Evolutionary conservation across 176 grass and related monocot genomes (phyloP), one percentile per base, ranked within the genome.

Genomic region (Rhynchospora tenuis): DNA sequence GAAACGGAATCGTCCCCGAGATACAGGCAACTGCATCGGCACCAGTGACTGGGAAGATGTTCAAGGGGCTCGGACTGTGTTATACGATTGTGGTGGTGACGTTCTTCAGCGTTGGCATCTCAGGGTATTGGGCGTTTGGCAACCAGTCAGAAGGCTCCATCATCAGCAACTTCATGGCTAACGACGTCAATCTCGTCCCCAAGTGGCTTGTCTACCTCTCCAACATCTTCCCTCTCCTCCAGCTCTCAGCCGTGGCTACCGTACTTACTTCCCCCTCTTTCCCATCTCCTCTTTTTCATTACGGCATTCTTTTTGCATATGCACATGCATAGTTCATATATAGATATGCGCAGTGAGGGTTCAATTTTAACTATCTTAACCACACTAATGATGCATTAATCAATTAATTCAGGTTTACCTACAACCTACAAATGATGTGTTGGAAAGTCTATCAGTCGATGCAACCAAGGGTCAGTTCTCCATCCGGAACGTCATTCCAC

Each of bases 121-220:
- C 94, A 0, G 94, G 94, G 59, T 97, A 97, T 83, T 97, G 94
- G 91, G 94, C 91, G 6, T 93, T 97, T 2, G 91, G 91, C 73
- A 92, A 94, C 82, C 56, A 70, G 62, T 62, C 94, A 58, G 79
- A 90, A 73, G 74, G 94, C 70, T 64, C 77, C 9, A 54, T 97
- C 11, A 85, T 94, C 9, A 80, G 85, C 86, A 92, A 97, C 81
- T 97, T 94, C 84, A 90, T 89, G 28, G 84, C 82, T 26, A 46
- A 76, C 17, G 90, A 84, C 54, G 59, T 8, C 84, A 86, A 85
- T 61, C 23, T 97, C 23, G 84, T 92, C 43, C 91, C 94, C 19
- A 31, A 90, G 83, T 69, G 83, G 76, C 86, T 97, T 42, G 75
- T 94, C 4, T 84, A 90, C 69, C 58, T 89, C 82, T 90, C 88